Evolutionary conservation across 2,329 filamentous ascomycete species (phyloP).

Genomic region (Penicillium capsulatum): DNA sequence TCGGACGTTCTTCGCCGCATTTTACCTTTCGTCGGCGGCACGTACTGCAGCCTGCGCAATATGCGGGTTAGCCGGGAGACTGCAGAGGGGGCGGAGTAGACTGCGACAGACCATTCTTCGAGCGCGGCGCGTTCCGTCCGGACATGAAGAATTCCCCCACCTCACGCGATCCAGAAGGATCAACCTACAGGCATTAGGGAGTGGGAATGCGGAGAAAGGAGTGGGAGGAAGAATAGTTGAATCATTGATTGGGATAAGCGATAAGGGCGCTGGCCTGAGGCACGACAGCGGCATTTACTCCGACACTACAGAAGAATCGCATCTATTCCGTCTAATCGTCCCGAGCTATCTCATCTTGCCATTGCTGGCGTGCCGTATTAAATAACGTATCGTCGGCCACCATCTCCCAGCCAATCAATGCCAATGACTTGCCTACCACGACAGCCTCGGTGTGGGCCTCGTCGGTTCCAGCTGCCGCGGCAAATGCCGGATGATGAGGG

Average conservation of each 20-base stretch:
- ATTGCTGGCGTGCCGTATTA: slow-evolving; percentile 23
- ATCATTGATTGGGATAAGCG: too few species aligned
- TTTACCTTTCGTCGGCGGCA: slow-evolving; percentile 38
- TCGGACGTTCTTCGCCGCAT: slow-evolving; percentile 34
- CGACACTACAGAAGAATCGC: too few species aligned
- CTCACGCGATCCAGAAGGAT: slow-evolving; percentile 4
- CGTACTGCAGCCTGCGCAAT: slow-evolving; percentile 35
- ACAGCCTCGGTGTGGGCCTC: slow-evolving; percentile 42
- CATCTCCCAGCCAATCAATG: slow-evolving; percentile 35
- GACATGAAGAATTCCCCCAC: slow-evolving; percentile 26
- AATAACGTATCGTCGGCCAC: slow-evolving; percentile 24
- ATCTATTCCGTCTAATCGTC: slow-evolving; percentile 10
- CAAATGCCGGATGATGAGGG: slow-evolving; percentile 43
- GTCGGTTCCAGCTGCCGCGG: slow-evolving; percentile 44
- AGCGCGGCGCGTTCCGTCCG: slow-evolving; percentile 38
- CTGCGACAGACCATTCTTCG: slow-evolving; percentile 34
- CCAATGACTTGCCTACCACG: slow-evolving; percentile 46
- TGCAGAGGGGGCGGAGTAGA: slow-evolving; percentile 1
- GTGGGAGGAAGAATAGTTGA: slow-evolving; percentile 3
- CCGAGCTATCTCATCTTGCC: slow-evolving; percentile 20
- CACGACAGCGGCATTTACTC: too few species aligned
- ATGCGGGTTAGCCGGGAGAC: slow-evolving; percentile 2
- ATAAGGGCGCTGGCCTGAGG: too few species aligned
- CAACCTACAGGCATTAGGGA: slow-evolving; percentile 12
- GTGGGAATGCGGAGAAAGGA: background rate